Base-by-base conservation (phyloP, 805 yeast genomes). In the Pichia pseudocactophila region DNA sequence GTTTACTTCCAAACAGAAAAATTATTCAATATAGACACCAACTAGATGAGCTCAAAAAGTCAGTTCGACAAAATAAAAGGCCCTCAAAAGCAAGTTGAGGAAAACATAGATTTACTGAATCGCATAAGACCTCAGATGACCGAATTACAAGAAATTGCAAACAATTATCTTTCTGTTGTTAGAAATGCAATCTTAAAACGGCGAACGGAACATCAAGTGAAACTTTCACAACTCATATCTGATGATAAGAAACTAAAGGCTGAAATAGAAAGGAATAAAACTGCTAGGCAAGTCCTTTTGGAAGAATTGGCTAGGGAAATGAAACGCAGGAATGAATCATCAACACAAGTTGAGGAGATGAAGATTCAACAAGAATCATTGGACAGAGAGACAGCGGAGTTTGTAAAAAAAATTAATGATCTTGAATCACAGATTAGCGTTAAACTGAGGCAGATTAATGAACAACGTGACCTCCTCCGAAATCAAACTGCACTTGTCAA, bases 311-410 rank as follows among this genome's bases (percentile, higher is more conserved):
- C 46, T 19, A 45, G 41, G n/a, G 55, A 51, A 20, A 38, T 48
- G 13, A 32, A 45, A 19, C 55, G 51, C 26, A 42, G 55, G 30
- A 62, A 60, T 30, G 46, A 47, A 13, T 70, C 72, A 30, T 62
- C 68, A 17, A 35, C 53, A 3, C 65, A 68, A 45, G 67, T 69
- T 7, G 65, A 66, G 40, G 70, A 66, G 28, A 56, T 72, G 42
- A 50, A 54, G 20, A 40, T 54, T 7, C 69, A 69, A 37, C 64
- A 69, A 34, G 59, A 59, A 18, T 51, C 55, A 18, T 50, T 70
- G 28, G 37, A 53, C 13, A 50, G 53, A 12, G 59, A 58, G 33
- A 62, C 59, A 40, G 44, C 43, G 4, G 53, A 54, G 15, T 50
- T 53, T 33, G 45, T 45, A 22, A 39, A 43, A 5, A 64, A 67